These are phyloP conservation scores for Phanerochaete sordida DNA, from an alignment of 768 basidiomycete species.

Conservation along the genomic window DNA sequence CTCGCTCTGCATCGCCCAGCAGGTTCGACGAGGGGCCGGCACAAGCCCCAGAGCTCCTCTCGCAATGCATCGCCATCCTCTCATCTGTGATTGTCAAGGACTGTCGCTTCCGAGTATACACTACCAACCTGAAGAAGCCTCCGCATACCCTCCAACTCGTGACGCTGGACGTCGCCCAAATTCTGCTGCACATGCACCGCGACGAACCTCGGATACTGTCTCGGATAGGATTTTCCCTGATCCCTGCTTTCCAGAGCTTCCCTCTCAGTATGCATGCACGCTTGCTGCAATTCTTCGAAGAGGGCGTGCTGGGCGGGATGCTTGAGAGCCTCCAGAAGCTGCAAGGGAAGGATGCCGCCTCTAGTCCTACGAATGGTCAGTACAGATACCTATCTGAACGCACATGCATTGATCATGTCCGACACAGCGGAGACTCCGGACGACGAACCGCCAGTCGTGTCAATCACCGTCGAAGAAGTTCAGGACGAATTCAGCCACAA, in stretches of 20 bases:
- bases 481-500: conserved; percentile 19
- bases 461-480: conserved; percentile 59
- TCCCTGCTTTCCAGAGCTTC: conserved; percentile 77
- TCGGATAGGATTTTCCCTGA: conserved; percentile 61
- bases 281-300: conserved; percentile 67
- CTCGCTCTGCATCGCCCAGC: conserved; percentile 50
- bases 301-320: conserved; percentile 49
- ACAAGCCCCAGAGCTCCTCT: conserved; percentile 50
- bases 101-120: conserved; percentile 59
- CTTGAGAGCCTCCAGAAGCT: conserved; percentile 42
- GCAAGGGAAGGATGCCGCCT: conserved; percentile 16
- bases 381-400: conserved; percentile 4
- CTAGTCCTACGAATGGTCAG: conserved; percentile 18
- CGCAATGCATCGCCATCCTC: conserved; percentile 55
- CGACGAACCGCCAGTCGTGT: conserved; percentile 38
- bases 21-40: conserved; percentile 11
- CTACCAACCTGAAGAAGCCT: conserved; percentile 61
- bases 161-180: conserved; percentile 67
- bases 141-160: conserved; percentile 75
- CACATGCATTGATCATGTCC: conserved; percentile 1
- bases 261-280: conserved; percentile 56
- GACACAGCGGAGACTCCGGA: background rate
- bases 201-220: conserved; percentile 50
- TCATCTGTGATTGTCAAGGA: conserved; percentile 69
- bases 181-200: conserved; percentile 54